Evolutionary conservation across 1,284 basidiomycete species (phyloP).

Genomic region (Coniophora puteana): DNA sequence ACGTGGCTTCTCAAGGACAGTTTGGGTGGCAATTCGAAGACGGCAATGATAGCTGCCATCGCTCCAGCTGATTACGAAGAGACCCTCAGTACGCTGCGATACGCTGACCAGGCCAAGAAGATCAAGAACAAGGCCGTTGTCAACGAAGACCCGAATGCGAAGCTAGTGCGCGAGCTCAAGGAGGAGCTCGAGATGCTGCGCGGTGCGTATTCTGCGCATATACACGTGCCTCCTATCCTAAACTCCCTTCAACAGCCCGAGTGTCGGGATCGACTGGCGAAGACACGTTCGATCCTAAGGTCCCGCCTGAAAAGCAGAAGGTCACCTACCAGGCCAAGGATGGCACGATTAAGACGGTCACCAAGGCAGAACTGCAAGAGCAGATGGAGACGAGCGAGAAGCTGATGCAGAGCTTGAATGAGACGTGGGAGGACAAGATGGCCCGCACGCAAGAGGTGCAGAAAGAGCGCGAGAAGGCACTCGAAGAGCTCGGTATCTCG

Average conservation of each 20-base stretch:
- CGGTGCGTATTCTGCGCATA: constrained; percentile 61
- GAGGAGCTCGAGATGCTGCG: constrained; percentile 92
- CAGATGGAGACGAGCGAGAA: constrained; percentile 97
- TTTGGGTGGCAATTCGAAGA: constrained; percentile 92
- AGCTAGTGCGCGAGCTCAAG: constrained; percentile 96
- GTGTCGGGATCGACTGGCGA: constrained; percentile 66
- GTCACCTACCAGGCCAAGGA: constrained; percentile 94
- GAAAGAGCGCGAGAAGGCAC: constrained; percentile 92
- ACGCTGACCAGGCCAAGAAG: constrained; percentile 99
- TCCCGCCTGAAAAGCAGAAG: constrained; percentile 93
- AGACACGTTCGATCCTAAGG: constrained; percentile 80
- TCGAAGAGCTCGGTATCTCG: constrained; percentile 96
- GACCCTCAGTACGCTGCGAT: constrained; percentile 91
- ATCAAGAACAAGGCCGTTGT: constrained; percentile 99
- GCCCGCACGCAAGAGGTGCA: constrained; percentile 91
- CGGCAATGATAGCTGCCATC: constrained; percentile 98
- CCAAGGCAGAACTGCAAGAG: constrained; percentile 95
- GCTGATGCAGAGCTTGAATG: constrained; percentile 92
- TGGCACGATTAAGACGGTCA: constrained; percentile 92
- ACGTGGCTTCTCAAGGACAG: constrained; percentile 99
- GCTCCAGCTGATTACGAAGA: constrained; percentile 98
- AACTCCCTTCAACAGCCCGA: constrained; percentile 48
- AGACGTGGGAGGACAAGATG: constrained; percentile 99
- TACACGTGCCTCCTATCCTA: too few species aligned
- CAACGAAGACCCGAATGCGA: constrained; percentile 99